phyloP scores from a whole-genome alignment of 768 basidiomycete species.

The Lentinula guzmanii region DNA sequence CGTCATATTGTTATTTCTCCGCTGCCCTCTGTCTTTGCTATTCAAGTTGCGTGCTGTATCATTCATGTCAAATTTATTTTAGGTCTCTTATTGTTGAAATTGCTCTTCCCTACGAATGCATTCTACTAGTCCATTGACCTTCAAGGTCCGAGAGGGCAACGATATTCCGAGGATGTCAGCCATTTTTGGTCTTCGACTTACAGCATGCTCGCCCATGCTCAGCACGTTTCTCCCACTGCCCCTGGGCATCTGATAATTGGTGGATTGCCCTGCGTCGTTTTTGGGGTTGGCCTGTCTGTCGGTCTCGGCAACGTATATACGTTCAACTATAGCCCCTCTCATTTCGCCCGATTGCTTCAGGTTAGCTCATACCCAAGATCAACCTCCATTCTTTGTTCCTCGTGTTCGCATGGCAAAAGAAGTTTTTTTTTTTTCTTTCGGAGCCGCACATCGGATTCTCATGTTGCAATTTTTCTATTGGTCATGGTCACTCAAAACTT shows the following conservation, averaged over 20 bases:
- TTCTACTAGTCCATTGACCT: background rate
- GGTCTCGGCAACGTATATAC: background rate
- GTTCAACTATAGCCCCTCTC: background rate
- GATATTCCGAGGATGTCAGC: background rate
- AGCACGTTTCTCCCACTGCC: background rate
- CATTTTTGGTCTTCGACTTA: background rate
- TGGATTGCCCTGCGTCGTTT: background rate
- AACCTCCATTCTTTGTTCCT: background rate
- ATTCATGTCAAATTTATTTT: constrained; percentile 3
- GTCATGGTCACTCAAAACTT: background rate
- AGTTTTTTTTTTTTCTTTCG: background rate
- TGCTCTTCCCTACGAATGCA: background rate
- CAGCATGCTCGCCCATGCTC: background rate
- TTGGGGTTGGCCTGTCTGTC: background rate
- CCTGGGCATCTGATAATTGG: background rate
- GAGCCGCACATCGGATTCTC: background rate
- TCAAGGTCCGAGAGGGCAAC: background rate
- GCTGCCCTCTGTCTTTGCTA: background rate
- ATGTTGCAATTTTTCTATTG: background rate
- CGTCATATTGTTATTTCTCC: constrained; percentile 1
- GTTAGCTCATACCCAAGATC: background rate
- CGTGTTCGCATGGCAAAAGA: background rate
- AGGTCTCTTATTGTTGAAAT: background rate
- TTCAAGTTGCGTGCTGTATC: background rate
- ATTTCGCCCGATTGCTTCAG: background rate